These are phyloP conservation scores for Hura crepitans DNA, from an alignment of 441 rosid species.

Conservation along the genomic window DNA sequence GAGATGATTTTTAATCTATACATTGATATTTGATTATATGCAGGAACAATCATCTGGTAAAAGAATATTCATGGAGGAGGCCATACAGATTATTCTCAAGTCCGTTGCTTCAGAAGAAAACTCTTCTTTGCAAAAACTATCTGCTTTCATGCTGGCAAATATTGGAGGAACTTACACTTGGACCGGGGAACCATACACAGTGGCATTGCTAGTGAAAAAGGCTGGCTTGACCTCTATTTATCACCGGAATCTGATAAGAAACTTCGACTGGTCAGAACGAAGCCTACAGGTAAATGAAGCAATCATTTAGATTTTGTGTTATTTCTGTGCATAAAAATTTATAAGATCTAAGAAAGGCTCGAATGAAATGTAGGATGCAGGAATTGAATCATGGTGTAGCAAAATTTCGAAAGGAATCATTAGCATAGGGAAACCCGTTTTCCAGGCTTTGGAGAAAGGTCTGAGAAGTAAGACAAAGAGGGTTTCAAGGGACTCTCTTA, in stretches of 20 bases:
- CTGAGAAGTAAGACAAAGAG: constrained; percentile 59
- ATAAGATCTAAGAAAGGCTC: neutral
- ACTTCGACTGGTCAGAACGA: constrained; percentile 72
- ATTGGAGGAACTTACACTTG: constrained; percentile 87
- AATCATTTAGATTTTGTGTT: neutral
- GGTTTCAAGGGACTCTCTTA: constrained; percentile 58
- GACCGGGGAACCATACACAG: constrained; percentile 82
- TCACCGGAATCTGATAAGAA: constrained; percentile 71
- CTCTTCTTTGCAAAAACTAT: constrained; percentile 43
- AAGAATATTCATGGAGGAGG: constrained; percentile 46
- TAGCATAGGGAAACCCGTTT: constrained; percentile 51
- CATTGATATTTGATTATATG: constrained; percentile 15
- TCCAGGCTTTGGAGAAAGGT: constrained; percentile 53
- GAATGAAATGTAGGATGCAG: constrained; percentile 53
- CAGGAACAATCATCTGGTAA: constrained; percentile 58
- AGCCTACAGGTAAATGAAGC: constrained; percentile 52
- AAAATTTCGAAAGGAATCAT: constrained; percentile 58
- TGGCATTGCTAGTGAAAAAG: constrained; percentile 82
- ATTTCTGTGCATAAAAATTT: neutral
- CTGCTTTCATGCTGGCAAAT: constrained; percentile 66
- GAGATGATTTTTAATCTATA: neutral
- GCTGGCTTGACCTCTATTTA: constrained; percentile 57
- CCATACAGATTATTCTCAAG: constrained; percentile 52
- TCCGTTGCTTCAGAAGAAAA: constrained; percentile 46
- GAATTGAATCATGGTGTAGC: constrained; percentile 65